Evolutionary conservation across 1,284 basidiomycete genomes (phyloP).

Genomic region (Anthracocystis setariae): DNA sequence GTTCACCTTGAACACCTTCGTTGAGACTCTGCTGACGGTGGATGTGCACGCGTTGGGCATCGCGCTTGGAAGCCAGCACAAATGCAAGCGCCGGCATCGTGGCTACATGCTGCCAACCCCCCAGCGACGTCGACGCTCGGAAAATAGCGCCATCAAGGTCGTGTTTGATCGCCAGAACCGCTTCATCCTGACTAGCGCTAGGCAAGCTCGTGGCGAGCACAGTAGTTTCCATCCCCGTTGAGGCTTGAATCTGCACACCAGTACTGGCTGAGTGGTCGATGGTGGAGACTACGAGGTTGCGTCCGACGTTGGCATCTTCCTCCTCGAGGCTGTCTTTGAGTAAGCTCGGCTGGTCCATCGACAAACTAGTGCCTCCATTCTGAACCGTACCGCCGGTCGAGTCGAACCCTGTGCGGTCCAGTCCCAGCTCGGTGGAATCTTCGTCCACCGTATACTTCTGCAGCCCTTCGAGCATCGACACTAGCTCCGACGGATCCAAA

Average conservation of each 20-base stretch:
- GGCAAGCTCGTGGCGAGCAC: conserved; percentile 21
- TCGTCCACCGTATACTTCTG: conserved; percentile 83
- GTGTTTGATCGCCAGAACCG: conserved; percentile 76
- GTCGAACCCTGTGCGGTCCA: conserved; percentile 22
- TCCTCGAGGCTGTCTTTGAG: conserved; percentile 84
- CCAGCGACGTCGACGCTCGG: conserved; percentile 17
- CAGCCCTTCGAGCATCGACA: conserved; percentile 79
- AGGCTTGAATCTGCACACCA: background rate
- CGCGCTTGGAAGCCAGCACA: conserved; percentile 86
- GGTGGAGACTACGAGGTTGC: conserved; percentile 73
- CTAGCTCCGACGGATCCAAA: conserved; percentile 82
- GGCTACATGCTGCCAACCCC: conserved; percentile 77
- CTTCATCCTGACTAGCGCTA: background rate
- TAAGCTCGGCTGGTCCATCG: conserved; percentile 72
- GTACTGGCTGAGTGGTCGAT: background rate
- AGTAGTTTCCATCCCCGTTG: conserved; percentile 3
- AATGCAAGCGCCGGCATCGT: conserved; percentile 91
- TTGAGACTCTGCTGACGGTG: conserved; percentile 11
- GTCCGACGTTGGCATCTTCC: conserved; percentile 79
- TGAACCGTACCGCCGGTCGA: conserved; percentile 60
- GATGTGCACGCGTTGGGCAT: conserved; percentile 58
- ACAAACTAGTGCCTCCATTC: conserved; percentile 19
- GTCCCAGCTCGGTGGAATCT: conserved; percentile 69
- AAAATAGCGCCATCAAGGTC: conserved; percentile 85
- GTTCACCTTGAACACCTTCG: background rate